A percentile compares a stretch with the other conserved stretches of the same genome.
Conservation (phyloP, 495 filamentous ascomycete species). For the Bacidia gigantensis region DNA sequence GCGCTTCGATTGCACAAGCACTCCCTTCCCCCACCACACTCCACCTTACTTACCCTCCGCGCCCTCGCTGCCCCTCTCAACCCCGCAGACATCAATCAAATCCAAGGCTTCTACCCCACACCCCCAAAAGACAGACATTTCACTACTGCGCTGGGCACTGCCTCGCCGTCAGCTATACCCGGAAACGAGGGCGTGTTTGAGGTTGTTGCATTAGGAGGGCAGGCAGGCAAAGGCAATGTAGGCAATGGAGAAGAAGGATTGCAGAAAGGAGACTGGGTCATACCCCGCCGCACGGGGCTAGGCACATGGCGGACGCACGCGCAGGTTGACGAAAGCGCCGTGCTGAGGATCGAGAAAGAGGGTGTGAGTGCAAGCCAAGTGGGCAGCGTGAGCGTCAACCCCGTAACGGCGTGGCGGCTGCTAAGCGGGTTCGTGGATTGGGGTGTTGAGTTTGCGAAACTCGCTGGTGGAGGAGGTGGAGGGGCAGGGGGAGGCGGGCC, state of each 20-base stretch:
- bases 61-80: conserved; percentile 87
- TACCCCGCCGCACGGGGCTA: conserved; percentile 64
- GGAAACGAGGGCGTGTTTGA: conserved; percentile 93
- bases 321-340: conserved; percentile 44
- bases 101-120: conserved; percentile 94
- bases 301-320: conserved; percentile 93
- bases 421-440: conserved; percentile 63
- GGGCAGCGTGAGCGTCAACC: conserved; percentile 80
- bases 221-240: conserved; percentile 14
- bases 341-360: conserved; percentile 53
- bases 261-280: conserved; percentile 75
- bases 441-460: conserved; percentile 31
- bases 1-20: conserved; percentile 71
- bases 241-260: conserved; percentile 43
- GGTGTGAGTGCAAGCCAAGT: conserved; percentile 55
- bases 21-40: conserved; percentile 59
- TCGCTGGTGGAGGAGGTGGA: not conserved
- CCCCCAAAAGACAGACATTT: conserved; percentile 71
- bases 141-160: conserved; percentile 56
- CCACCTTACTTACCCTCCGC: conserved; percentile 48
- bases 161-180: conserved; percentile 54
- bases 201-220: conserved; percentile 42
- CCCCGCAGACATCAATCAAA: conserved; percentile 91
- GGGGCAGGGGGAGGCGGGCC: conserved; percentile 26
- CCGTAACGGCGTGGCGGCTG: conserved; percentile 86